These are phyloP conservation scores for Pseudotsuga menziesii DNA, from an alignment of 75 land plant species.

Conservation along the genomic window DNA sequence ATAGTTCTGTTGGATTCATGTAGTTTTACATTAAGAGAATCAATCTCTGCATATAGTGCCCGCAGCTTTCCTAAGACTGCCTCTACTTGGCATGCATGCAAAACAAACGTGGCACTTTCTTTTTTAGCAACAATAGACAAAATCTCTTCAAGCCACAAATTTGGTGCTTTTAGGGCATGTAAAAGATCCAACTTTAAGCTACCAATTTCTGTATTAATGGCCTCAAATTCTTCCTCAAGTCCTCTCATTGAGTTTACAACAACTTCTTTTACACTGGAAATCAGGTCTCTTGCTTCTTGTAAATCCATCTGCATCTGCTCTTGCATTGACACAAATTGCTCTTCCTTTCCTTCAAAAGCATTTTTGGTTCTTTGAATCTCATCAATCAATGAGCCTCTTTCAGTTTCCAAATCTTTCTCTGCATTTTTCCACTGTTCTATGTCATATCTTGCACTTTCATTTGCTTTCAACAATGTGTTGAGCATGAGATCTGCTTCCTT, in stretches of 20 bases:
- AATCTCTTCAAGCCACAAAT: slow-evolving; percentile 46
- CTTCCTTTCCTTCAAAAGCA: slow-evolving; percentile 18
- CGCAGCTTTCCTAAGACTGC: slow-evolving; percentile 10
- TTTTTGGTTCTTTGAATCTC: slow-evolving; percentile 38
- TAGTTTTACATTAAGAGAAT: slow-evolving; percentile 39
- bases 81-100: slow-evolving; percentile 58
- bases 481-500: slow-evolving; percentile 78
- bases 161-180: slow-evolving; percentile 13
- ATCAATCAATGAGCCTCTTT: slow-evolving; percentile 22
- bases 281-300: slow-evolving; percentile 16
- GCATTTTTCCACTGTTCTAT: slow-evolving; percentile 29
- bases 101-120: slow-evolving; percentile 51
- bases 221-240: slow-evolving; percentile 15
- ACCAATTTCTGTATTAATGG: slow-evolving; percentile 14
- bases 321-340: slow-evolving; percentile 25
- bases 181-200: slow-evolving; percentile 24
- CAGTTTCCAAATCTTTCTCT: slow-evolving; percentile 23
- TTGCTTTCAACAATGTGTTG: slow-evolving; percentile 70
- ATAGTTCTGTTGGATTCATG: slow-evolving; percentile 34
- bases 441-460: slow-evolving; percentile 64
- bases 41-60: slow-evolving; percentile 45
- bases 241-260: slow-evolving; percentile 11
- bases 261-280: slow-evolving; percentile 24
- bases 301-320: slow-evolving; percentile 14
- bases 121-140: slow-evolving; percentile 55